phyloP scores from a whole-genome alignment of 2,329 filamentous ascomycete genomes.

The Fusarium subglutinans region DNA sequence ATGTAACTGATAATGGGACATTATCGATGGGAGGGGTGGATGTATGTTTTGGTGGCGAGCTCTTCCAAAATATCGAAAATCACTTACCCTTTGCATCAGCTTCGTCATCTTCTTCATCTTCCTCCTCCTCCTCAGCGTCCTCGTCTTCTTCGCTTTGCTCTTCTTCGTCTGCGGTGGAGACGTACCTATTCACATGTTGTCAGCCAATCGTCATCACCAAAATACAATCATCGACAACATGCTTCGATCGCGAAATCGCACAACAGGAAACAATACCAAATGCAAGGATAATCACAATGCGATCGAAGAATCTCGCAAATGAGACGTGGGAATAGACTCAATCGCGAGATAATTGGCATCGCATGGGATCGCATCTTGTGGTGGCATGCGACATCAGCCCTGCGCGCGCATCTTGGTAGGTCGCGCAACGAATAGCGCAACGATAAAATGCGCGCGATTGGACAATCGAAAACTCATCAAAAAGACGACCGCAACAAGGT shows the following conservation, averaged over 20 bases:
- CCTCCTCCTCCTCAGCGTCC: constrained; percentile 51
- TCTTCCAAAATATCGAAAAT: background rate
- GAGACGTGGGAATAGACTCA: background rate
- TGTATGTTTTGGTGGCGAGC: background rate
- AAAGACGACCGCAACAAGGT: constrained; percentile 9
- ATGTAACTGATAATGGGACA: background rate
- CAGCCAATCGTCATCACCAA: constrained; percentile 15
- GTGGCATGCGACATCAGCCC: constrained; percentile 33
- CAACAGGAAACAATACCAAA: background rate
- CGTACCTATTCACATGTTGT: constrained; percentile 44
- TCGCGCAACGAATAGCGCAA: constrained; percentile 24
- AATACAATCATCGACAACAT: background rate
- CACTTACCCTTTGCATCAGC: constrained; percentile 51
- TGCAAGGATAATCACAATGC: background rate
- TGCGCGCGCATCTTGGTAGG: constrained; percentile 28
- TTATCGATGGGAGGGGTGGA: background rate
- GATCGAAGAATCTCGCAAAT: background rate
- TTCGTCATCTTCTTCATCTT: constrained; percentile 47
- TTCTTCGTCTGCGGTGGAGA: constrained; percentile 52
- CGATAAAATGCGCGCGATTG: constrained; percentile 25
- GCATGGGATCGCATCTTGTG: constrained; percentile 4
- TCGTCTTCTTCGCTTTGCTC: constrained; percentile 54
- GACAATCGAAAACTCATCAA: background rate
- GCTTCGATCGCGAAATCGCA: background rate
- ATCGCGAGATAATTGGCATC: background rate